Base-by-base conservation (phyloP, 805 yeast genomes). In the Wickerhamiella nectarea region DNA sequence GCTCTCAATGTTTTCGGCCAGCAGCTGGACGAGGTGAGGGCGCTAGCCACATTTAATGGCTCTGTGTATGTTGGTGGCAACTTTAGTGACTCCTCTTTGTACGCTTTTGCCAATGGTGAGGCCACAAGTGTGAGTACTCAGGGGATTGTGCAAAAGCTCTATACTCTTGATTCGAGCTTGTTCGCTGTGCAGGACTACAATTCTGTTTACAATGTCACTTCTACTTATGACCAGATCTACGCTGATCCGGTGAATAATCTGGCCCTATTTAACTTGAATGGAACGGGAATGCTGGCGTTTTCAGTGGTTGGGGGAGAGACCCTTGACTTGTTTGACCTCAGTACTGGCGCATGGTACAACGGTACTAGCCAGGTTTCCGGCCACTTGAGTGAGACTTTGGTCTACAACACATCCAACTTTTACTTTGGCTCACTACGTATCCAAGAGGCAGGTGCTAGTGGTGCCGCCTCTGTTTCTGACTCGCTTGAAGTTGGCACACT, bases 21-120 rank as follows among this genome's bases (percentile, higher is more conserved):
- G 3, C 38, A 51, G 2, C 44, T 71, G 4, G 66, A 69, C 14
- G 49, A 58, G 3, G 62, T 78, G 5, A 57, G 52, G 18, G 57
- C 67, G 1, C 38, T 60, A 3, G 55, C 56, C 3, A 34, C 56
- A 3, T 50, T 58, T 25, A 63, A 67, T 24, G 53, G 63, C 1
- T 49, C 61, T 1, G 48, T 75, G 11, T 60, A 61, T 25, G 52
- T 78, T 41, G 71, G 73, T 4, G 85, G 83, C 42, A 67, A 67
- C 15, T 68, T 71, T 47, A 53, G 59, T 2, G 58, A 69, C 31
- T 33, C 38, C 21, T 33, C 38, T 10, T 43, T 52, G 8, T 5
- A 28, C 17, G 24, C 38, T 5, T n/a, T 22, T 8, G 12, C 36
- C 6, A 24, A 38, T 22, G 17, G 35, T 7, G 5, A 36, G 7